These are phyloP conservation scores for Dacryopinax primogenitus DNA, from an alignment of 768 basidiomycete genomes.

Conservation along the genomic window DNA sequence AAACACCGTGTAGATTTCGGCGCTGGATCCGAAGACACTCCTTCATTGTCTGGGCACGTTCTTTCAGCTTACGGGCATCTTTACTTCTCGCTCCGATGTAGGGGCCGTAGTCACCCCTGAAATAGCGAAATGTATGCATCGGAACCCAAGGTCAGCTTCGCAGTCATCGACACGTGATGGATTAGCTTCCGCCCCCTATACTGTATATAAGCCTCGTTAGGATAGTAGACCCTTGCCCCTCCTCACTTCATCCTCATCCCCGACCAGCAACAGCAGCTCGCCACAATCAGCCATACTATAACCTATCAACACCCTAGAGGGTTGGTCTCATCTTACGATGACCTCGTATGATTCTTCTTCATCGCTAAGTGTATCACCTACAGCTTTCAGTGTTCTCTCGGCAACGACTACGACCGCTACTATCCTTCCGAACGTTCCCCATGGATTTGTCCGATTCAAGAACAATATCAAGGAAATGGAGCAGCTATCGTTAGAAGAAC, in stretches of 20 bases:
- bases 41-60: too few relatives aligned
- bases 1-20: too few relatives aligned
- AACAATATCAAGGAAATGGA: not conserved
- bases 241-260: not conserved
- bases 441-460: conserved; percentile 5
- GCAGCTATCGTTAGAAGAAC: not conserved
- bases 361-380: conserved; percentile 7
- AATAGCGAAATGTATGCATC: not conserved
- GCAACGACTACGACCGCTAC: not conserved
- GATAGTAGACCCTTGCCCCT: not conserved
- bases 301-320: not conserved
- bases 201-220: not conserved
- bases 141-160: not conserved
- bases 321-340: conserved; percentile 8
- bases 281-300: not conserved
- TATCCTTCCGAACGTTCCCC: not conserved
- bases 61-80: too few relatives aligned
- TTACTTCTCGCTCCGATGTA: too few relatives aligned
- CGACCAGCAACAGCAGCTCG: conserved; percentile 4
- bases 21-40: too few relatives aligned
- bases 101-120: not conserved
- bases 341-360: conserved; percentile 8
- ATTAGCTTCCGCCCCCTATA: not conserved
- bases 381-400: conserved; percentile 2
- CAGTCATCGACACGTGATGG: conserved; percentile 3